Percentiles rank a stretch among this genome's conserved stretches.
These are phyloP conservation scores for Nakaseomyces kungkrabaensis DNA, from an alignment of 1,139 yeast species.

Conservation along the genomic window DNA sequence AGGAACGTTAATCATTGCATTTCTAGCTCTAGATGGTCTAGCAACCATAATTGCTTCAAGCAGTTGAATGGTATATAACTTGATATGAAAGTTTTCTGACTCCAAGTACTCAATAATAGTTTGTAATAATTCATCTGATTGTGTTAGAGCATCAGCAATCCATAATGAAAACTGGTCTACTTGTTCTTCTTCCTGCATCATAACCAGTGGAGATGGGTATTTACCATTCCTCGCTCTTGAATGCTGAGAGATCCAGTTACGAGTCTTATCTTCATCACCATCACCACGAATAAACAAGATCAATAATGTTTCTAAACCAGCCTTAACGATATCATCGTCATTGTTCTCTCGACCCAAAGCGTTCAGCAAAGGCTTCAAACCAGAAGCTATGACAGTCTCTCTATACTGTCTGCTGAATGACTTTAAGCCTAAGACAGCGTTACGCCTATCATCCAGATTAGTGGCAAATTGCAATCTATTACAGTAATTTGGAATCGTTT, in stretches of 20 bases:
- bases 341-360: slow-evolving; percentile 58
- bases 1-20: slow-evolving; percentile 61
- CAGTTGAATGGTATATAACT: slow-evolving; percentile 73
- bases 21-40: slow-evolving; percentile 67
- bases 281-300: slow-evolving; percentile 68
- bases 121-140: slow-evolving; percentile 49
- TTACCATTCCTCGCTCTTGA: slow-evolving; percentile 73
- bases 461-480: slow-evolving; percentile 82
- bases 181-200: slow-evolving; percentile 53
- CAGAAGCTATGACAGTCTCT: slow-evolving; percentile 84
- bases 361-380: slow-evolving; percentile 62
- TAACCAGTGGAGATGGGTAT: slow-evolving; percentile 68
- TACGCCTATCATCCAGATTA: slow-evolving; percentile 73
- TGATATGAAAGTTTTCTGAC: slow-evolving; percentile 60
- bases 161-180: slow-evolving; percentile 84
- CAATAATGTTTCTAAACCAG: slow-evolving; percentile 75
- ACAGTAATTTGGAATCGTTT: slow-evolving; percentile 80
- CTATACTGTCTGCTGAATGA: slow-evolving; percentile 84
- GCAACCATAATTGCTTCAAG: slow-evolving; percentile 76
- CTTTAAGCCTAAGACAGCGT: slow-evolving; percentile 84
- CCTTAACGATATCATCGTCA: slow-evolving; percentile 67
- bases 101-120: slow-evolving; percentile 49
- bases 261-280: slow-evolving; percentile 42
- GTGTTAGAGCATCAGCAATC: slow-evolving; percentile 92
- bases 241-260: slow-evolving; percentile 62